These are phyloP conservation scores for Calonectria crousiana DNA, from an alignment of 2,329 filamentous ascomycete genomes.

Conservation along the genomic window DNA sequence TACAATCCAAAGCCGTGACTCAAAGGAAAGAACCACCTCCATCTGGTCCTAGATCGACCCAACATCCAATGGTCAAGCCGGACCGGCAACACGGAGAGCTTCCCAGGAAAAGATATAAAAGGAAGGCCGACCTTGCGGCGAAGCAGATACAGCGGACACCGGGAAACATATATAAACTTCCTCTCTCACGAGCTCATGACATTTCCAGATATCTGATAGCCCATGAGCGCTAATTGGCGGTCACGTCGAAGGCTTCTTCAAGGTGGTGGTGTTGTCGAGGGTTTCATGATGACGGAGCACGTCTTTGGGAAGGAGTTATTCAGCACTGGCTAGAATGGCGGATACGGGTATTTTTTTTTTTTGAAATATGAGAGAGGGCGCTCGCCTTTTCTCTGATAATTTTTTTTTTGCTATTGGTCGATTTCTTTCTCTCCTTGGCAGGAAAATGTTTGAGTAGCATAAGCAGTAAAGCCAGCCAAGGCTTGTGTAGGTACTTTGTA, in stretches of 20 bases:
- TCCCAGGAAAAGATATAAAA: slow-evolving; percentile 27
- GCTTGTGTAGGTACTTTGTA: slow-evolving; percentile 43
- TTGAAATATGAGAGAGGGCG: slow-evolving; percentile 33
- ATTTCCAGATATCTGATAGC: slow-evolving; percentile 39
- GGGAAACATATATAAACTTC: slow-evolving; percentile 47
- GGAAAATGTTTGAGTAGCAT: slow-evolving; percentile 44
- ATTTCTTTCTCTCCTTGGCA: slow-evolving; percentile 37
- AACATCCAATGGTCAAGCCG: slow-evolving; percentile 3
- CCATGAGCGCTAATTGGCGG: slow-evolving; percentile 35
- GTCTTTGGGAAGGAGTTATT: slow-evolving; percentile 34
- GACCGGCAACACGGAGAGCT: slow-evolving; percentile 3
- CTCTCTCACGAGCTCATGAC: slow-evolving; percentile 52
- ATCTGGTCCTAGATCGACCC: not conserved
- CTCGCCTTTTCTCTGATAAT: slow-evolving; percentile 36
- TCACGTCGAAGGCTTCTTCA: slow-evolving; percentile 42
- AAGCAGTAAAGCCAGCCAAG: slow-evolving; percentile 35
- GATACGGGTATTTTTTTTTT: slow-evolving; percentile 35
- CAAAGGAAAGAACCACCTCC: not conserved
- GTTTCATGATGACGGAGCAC: slow-evolving; percentile 39
- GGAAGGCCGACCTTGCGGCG: slow-evolving; percentile 30
- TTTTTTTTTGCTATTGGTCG: slow-evolving; percentile 29
- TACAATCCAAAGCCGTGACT: not conserved
- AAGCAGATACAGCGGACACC: slow-evolving; percentile 37
- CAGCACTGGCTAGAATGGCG: slow-evolving; percentile 46
- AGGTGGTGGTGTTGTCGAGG: slow-evolving; percentile 26